Conservation (phyloP, 495 filamentous ascomycete genomes). For the Podospora conica region DNA sequence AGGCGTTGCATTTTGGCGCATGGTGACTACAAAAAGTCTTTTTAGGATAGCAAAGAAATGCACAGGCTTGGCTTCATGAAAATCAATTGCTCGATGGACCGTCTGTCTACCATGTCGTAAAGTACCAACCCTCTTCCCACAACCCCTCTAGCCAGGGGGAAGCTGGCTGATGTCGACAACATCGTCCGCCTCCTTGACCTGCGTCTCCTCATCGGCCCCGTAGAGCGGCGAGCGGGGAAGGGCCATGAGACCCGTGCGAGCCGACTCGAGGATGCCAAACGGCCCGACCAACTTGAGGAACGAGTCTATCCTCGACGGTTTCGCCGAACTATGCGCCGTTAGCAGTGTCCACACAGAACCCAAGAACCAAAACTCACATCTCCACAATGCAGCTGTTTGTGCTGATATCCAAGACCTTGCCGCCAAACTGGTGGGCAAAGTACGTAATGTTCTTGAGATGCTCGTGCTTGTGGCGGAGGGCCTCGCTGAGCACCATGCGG, state of each 20-base stretch:
- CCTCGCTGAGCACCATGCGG: constrained; percentile 75
- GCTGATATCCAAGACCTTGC: constrained; percentile 95
- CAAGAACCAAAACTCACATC: constrained; percentile 56
- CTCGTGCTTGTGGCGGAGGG: constrained; percentile 91
- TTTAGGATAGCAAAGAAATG: background rate
- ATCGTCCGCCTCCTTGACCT: constrained; percentile 81
- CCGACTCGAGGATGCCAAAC: constrained; percentile 96
- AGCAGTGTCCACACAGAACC: constrained; percentile 2
- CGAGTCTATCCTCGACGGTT: constrained; percentile 88
- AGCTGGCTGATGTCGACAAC: constrained; percentile 90
- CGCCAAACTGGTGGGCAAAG: constrained; percentile 93
- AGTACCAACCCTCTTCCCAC: constrained; percentile 13
- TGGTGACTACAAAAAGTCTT: background rate
- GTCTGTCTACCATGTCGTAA: background rate
- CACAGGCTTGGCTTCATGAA: constrained; percentile 9
- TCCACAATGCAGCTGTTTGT: constrained; percentile 98
- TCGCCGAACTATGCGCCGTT: constrained; percentile 63
- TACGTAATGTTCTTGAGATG: constrained; percentile 92
- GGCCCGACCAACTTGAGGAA: constrained; percentile 93
- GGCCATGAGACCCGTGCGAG: constrained; percentile 92
- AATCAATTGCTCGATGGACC: background rate
- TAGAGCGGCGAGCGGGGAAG: constrained; percentile 87
- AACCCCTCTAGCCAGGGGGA: constrained; percentile 69
- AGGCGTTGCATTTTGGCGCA: constrained; percentile 16
- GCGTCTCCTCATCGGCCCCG: constrained; percentile 60